A percentile compares a stretch with the other conserved stretches of the same genome.
Evolutionary conservation across 2,329 filamentous ascomycete species (phyloP).

Genomic region (Penicillium aurantiogriseum): DNA sequence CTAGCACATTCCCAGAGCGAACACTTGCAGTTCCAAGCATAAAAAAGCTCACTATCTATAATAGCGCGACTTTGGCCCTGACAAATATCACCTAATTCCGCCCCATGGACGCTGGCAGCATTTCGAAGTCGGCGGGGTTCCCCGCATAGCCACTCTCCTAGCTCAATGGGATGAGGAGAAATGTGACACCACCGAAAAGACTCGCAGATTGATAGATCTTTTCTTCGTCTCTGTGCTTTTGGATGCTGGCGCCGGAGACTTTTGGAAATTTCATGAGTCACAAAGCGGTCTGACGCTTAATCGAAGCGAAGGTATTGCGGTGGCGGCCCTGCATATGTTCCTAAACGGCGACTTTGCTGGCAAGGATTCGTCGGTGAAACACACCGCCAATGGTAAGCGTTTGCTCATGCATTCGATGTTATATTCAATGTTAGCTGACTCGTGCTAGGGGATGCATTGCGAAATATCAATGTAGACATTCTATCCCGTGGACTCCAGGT

Average conservation of each 20-base stretch:
- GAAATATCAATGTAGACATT: slow-evolving; percentile 31
- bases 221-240: slow-evolving; percentile 62
- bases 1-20: neutral
- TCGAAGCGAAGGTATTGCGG: slow-evolving; percentile 53
- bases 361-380: slow-evolving; percentile 9
- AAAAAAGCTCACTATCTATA: neutral
- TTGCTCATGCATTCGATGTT: neutral
- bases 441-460: slow-evolving; percentile 34
- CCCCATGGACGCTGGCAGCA: slow-evolving; percentile 63
- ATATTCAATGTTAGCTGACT: neutral
- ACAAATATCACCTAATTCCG: slow-evolving; percentile 50
- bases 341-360: slow-evolving; percentile 41
- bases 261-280: slow-evolving; percentile 50
- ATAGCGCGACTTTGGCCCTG: slow-evolving; percentile 53
- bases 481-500: slow-evolving; percentile 48
- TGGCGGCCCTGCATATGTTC: slow-evolving; percentile 54
- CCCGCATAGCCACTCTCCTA: slow-evolving; percentile 50
- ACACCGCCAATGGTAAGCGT: slow-evolving; percentile 38
- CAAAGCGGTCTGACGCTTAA: slow-evolving; percentile 30
- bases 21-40: neutral
- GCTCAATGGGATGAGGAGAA: slow-evolving; percentile 46
- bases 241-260: slow-evolving; percentile 55
- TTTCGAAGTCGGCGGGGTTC: slow-evolving; percentile 57
- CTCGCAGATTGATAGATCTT: slow-evolving; percentile 58
- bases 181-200: slow-evolving; percentile 48